Base-by-base conservation (phyloP, 2,329 filamentous ascomycete species). In the Pestalotiopsis fici region DNA sequence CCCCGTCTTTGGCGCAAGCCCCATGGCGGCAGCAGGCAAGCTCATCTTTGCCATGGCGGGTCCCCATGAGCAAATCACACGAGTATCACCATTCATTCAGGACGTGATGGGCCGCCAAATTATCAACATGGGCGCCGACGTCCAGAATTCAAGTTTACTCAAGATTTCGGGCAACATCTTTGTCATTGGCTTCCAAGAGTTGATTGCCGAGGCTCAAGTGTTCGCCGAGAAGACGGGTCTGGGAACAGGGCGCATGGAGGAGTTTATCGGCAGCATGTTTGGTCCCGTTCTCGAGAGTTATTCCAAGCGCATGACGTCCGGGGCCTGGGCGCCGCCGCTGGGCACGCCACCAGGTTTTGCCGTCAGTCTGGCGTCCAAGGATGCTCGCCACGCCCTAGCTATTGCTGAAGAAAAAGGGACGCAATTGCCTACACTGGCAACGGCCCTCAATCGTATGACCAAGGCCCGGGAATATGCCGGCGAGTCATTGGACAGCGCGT, bases 91-190 rank as follows among this genome's bases (percentile, higher is more conserved):
- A 0, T 93, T 88, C 77, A 88, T 86, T 37, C 87, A 86, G 54
- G 90, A 89, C 39, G 91, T 93, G 4, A 90, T 91, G 77, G 87
- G 88, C 1, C 62, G 72, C 73, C 64, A 88, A 89, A 64, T 90
- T 93, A 4, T 87, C 89, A 1, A 86, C 89, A 35, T 35, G 31
- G 31, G 31, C 31, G 31, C 31, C 31, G 31, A 35, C 6, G 31
- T 35, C 31, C 31, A 35, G 11, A 35, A 35, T 11, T 35, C 31
- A 11, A 35, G 31, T 11, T 11, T 35, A 56, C 83, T 97, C 59
- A 96, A 97, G 80, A 84, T 97, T 25, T 86, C 97, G 7, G 94
- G 95, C 66, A 97, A 97, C 79, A 93, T 92, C 0, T 95, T 97
- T 77, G 87, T 97, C 73, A 78, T 97, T 54, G 92, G 93, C 81